Evolutionary conservation across 768 basidiomycete species (phyloP), one percentile per base, ranked within the genome.

Genomic region (Lactarius vividus): DNA sequence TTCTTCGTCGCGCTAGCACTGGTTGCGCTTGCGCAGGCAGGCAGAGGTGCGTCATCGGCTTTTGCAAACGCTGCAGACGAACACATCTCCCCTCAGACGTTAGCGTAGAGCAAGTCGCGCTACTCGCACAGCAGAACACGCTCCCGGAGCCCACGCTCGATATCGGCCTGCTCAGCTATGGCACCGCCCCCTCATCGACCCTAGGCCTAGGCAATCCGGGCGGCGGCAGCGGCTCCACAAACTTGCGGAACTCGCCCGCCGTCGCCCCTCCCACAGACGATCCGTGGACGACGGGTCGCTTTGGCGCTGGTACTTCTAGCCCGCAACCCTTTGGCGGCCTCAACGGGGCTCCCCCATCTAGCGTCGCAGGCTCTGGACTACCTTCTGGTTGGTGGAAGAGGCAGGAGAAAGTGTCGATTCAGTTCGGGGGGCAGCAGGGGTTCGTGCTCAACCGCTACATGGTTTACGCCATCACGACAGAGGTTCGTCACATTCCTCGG

Each of bases 1-100:
- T 96, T 96, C 79, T 96, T 91, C 74, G 91, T 96, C 13, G 92
- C 94, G 11, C 77, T 98, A 29, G 93, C 92, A 13, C 81, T 98
- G 16, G 92, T 92, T 54, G 92, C 92, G 2, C 79, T 96, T 4
- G 92, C 92, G 6, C 95, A 98, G 76, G 79, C 85, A 6, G 88
- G 86, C 4, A 87, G 88, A 83, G 92, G 92, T 90, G 63, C 29
- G 77, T 71, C 49, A 52, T 23, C 23, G 8, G 13, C n/a, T 18
- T 65, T 16, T n/a, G 28, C 6, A n/a, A 20, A 55, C 57, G 16
- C 54, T 16, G 5, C 55, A 9, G 65, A 23, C 46, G 23, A 49
- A 26, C 44, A n/a, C 28, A 29, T 28, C 28, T 16, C 29, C 53
- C 16, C 53, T 6, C 20, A 94, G 91, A 92, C 74, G 79, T 91